Evolutionary conservation across 768 basidiomycete species (phyloP).

Genomic region (Kwoniella mangroviensis): DNA sequence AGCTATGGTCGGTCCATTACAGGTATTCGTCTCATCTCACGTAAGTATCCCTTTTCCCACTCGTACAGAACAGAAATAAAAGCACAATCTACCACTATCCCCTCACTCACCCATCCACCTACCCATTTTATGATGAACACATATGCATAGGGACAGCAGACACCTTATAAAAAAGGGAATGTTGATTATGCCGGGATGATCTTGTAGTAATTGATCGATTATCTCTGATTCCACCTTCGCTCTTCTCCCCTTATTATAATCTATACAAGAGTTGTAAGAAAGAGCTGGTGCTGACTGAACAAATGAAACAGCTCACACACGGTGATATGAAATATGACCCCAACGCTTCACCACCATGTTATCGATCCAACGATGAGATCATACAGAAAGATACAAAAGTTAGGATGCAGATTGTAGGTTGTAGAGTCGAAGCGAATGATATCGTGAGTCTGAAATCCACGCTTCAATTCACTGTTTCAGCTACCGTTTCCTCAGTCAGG

Average conservation of each 20-base stretch:
- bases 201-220: constrained; percentile 59
- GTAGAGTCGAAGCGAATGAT: constrained; percentile 95
- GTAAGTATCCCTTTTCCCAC: constrained; percentile 61
- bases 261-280: too few species aligned
- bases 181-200: constrained; percentile 59
- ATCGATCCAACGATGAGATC: constrained; percentile 74
- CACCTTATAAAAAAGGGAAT: constrained; percentile 40
- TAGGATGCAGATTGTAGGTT: constrained; percentile 96
- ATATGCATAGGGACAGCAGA: constrained; percentile 60
- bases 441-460: too few species aligned
- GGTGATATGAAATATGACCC: constrained; percentile 94
- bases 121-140: constrained; percentile 53
- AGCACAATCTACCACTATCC: not conserved
- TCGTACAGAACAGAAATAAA: too few species aligned
- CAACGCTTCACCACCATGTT: constrained; percentile 95
- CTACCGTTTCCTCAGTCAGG: too few species aligned
- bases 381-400: constrained; percentile 92
- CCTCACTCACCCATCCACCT: not conserved
- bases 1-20: constrained; percentile 90
- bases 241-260: too few species aligned
- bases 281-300: too few species aligned
- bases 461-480: too few species aligned
- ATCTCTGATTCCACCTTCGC: too few species aligned
- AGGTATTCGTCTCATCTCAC: constrained; percentile 94
- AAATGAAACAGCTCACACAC: constrained; percentile 73